Evolutionary conservation across 2,329 filamentous ascomycete species (phyloP), one percentile per base, ranked within the genome.

Genomic region (Xylariaceae sp.): DNA sequence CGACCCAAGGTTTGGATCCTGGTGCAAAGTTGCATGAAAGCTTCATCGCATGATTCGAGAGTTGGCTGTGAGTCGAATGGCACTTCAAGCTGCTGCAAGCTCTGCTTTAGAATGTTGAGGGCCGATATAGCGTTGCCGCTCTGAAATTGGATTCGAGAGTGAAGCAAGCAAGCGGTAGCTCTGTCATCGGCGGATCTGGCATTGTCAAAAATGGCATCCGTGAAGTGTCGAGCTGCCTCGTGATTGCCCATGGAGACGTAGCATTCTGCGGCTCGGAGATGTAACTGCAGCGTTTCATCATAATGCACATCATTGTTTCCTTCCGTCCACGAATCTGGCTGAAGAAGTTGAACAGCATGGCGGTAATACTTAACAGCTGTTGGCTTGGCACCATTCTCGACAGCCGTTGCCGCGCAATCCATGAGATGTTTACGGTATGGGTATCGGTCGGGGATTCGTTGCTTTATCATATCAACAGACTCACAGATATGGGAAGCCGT

Each of bases 311-410:
- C 92, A 5, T 81, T 76, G 12, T 72, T 68, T 6, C 74, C 75
- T 30, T 87, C 83, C 39, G 81, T 75, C 92, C 92, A 97, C 1
- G 88, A 84, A 46, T 88, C 73, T 6, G 85, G 75, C 63, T 95
- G 90, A 12, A 97, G 75, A n/a, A 97, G 76, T 10, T 77, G 76
- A 41, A 96, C 77, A 43, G 89, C 90, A 47, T 83, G 81, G 40
- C 79, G 81, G 66, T 90, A 95, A 62, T 90, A 96, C 66, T 86
- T 89, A 7, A 90, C 80, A 0, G 90, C 89, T 2, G 90, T 94
- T 2, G 85, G 83, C 48, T 89, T 79, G 2, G 91, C 90, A 14
- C 91, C 90, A 45, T 87, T 90, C 63, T 95, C 89, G 27, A 86
- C 81, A 1, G 91, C 88, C 6, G 80, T 81, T 53, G 87, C 84